Conservation (phyloP, 2,329 filamentous ascomycete genomes). For the Clarireedia homoeocarpa region DNA sequence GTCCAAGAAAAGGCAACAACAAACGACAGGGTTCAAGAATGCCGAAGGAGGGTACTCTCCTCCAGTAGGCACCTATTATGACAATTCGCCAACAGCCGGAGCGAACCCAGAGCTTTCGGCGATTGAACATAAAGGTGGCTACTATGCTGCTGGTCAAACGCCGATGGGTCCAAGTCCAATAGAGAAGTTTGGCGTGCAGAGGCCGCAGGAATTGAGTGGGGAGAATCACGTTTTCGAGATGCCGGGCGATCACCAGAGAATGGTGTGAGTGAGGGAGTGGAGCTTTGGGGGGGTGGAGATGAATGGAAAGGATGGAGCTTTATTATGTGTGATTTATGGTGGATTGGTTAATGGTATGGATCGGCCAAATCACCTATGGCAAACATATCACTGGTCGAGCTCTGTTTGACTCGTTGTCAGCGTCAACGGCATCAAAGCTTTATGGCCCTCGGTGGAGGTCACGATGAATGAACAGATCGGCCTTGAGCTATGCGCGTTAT, state of each 20-base stretch:
- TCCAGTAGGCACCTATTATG: too few relatives aligned
- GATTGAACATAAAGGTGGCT: not conserved
- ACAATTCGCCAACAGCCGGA: not conserved
- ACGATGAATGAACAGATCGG: too few relatives aligned
- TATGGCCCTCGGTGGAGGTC: too few relatives aligned
- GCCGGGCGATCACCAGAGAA: not conserved
- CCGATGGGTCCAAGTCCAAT: not conserved
- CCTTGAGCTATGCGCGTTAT: too few relatives aligned
- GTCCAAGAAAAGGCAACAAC: not conserved
- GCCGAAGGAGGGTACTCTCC: not conserved
- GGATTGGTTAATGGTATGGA: too few relatives aligned
- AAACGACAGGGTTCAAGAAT: not conserved
- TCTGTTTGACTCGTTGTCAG: too few relatives aligned
- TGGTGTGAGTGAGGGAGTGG: not conserved
- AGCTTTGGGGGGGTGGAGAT: not conserved
- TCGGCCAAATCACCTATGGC: too few relatives aligned
- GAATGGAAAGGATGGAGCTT: not conserved
- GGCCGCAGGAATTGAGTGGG: not conserved
- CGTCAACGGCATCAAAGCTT: too few relatives aligned
- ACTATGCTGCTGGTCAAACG: not conserved
- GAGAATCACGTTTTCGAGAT: not conserved
- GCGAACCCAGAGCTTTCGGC: not conserved
- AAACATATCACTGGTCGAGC: too few relatives aligned
- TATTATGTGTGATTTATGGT: too few relatives aligned
- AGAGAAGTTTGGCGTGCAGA: not conserved